These are phyloP conservation scores for Starmerella geochares DNA, from an alignment of 805 yeast species.

Conservation along the genomic window DNA sequence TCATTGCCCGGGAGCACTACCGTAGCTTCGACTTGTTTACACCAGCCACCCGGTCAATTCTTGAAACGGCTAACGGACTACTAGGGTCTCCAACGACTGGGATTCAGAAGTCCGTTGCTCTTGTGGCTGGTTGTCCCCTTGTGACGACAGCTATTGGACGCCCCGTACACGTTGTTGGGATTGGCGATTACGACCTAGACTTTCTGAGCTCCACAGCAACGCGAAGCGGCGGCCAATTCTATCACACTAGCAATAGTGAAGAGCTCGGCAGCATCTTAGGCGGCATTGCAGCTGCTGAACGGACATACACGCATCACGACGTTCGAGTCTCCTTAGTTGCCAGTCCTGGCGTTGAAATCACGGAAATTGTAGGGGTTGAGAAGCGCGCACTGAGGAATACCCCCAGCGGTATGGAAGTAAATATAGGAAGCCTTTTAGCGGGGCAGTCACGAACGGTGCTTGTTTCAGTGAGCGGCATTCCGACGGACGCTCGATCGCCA, in stretches of 20 bases:
- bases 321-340: not conserved
- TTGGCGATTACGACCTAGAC: slow-evolving; percentile 9
- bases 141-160: not conserved
- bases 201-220: not conserved
- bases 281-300: slow-evolving; percentile 9
- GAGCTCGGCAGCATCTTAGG: slow-evolving; percentile 1
- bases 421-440: slow-evolving; percentile 8
- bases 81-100: not conserved
- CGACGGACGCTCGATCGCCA: not conserved
- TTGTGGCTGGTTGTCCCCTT: slow-evolving; percentile 11
- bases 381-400: not conserved
- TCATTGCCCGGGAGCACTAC: not conserved
- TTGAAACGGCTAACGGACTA: slow-evolving; percentile 7
- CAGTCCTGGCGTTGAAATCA: not conserved
- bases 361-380: not conserved
- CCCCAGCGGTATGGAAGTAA: not conserved
- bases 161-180: slow-evolving; percentile 11
- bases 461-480: not conserved
- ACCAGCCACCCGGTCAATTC: not conserved
- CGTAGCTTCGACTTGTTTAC: not conserved
- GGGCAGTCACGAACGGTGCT: slow-evolving; percentile 15
- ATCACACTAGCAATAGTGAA: not conserved
- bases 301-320: slow-evolving; percentile 9
- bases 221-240: slow-evolving; percentile 7
- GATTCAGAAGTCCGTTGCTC: slow-evolving; percentile 8